Conservation (phyloP, 495 filamentous ascomycete genomes). For the Penicillium samsonianum region DNA sequence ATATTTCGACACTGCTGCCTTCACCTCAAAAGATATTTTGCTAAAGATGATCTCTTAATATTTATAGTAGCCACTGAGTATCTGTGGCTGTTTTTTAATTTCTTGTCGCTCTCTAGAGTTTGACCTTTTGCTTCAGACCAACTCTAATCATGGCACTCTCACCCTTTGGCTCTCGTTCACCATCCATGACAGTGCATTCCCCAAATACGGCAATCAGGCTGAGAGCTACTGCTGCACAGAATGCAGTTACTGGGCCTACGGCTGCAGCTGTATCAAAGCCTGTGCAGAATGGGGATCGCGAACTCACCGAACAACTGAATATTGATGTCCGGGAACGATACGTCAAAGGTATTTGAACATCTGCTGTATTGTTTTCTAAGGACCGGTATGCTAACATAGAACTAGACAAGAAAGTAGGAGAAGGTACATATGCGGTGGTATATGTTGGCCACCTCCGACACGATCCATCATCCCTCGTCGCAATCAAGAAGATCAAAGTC, state of each 20-base stretch:
- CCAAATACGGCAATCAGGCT: constrained; percentile 38
- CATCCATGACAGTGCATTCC: constrained; percentile 34
- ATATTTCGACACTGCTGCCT: constrained; percentile 1
- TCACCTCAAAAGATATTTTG: not conserved
- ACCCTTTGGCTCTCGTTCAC: constrained; percentile 41
- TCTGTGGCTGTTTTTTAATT: constrained; percentile 5
- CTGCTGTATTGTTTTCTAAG: not conserved
- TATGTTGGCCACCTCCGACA: constrained; percentile 77
- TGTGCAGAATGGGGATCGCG: constrained; percentile 40
- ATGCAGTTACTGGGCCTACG: constrained; percentile 24
- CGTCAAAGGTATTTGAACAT: constrained; percentile 66
- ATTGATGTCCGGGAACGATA: constrained; percentile 84
- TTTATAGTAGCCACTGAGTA: not conserved
- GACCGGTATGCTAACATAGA: constrained; percentile 8
- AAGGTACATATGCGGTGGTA: constrained; percentile 96
- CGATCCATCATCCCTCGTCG: constrained; percentile 70
- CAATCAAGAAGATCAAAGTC: constrained; percentile 98
- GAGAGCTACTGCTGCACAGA: constrained; percentile 40
- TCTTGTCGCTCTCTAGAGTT: not conserved
- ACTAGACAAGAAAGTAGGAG: constrained; percentile 82
- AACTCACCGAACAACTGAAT: constrained; percentile 85
- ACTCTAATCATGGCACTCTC: constrained; percentile 45
- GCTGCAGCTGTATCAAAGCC: constrained; percentile 10
- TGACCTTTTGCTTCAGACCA: constrained; percentile 3
- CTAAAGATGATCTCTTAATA: constrained; percentile 3